Evolutionary conservation across 306 rosid species (phyloP).

Genomic region (Prunus persica): DNA sequence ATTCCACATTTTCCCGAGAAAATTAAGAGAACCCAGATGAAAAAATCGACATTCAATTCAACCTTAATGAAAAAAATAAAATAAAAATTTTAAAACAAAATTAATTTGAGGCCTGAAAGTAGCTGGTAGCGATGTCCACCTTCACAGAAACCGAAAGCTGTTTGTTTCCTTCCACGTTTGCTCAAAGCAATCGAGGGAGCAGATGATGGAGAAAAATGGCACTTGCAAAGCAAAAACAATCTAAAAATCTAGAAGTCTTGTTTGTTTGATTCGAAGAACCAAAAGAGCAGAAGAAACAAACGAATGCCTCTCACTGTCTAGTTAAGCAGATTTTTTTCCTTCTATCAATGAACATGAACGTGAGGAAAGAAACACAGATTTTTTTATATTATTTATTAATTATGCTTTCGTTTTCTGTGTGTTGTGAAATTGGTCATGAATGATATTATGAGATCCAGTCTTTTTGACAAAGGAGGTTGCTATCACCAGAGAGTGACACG

Average conservation of each 20-base stretch:
- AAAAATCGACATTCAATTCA: neutral
- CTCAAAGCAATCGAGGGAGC: neutral
- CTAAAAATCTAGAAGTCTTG: neutral
- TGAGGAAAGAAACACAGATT: too few relatives aligned
- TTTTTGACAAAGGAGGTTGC: too few relatives aligned
- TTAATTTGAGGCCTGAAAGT: neutral
- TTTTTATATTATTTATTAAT: too few relatives aligned
- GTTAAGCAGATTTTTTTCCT: neutral
- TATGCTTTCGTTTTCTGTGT: too few relatives aligned
- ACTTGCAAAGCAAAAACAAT: conserved; percentile 10
- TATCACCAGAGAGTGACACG: too few relatives aligned
- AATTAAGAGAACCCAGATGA: conserved; percentile 27
- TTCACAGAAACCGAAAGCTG: conserved; percentile 18
- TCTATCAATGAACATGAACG: too few relatives aligned
- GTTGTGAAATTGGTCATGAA: too few relatives aligned
- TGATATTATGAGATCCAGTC: too few relatives aligned
- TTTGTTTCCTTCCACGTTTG: neutral
- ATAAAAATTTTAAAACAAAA: too few relatives aligned
- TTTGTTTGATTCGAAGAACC: conserved; percentile 22
- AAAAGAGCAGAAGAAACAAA: neutral
- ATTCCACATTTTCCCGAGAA: conserved; percentile 11
- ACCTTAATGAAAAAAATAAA: neutral
- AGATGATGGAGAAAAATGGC: neutral
- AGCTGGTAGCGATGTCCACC: conserved; percentile 16
- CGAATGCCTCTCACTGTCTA: conserved; percentile 1